Evolutionary conservation across 2,329 filamentous ascomycete genomes (phyloP), one percentile per base, ranked within the genome.

Genomic region (Microdochium paspali): DNA sequence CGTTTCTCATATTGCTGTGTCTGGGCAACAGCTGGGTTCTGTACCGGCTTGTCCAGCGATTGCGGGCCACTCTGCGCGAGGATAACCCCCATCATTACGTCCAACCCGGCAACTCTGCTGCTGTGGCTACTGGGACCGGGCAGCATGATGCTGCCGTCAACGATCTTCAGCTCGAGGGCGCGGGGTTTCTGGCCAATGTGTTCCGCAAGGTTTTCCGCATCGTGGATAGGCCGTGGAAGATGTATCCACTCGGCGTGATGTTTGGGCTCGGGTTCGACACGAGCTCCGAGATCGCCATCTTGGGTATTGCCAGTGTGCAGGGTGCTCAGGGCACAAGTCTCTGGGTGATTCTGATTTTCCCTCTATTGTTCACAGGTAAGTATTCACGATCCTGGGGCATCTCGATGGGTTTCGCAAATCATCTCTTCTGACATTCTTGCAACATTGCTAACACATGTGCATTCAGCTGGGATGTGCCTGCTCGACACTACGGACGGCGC

Each of bases 251-350:
- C 0, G 91, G 91, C 0, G 75, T 97, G 0, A 70, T 97, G 4
- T 97, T 91, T 58, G 93, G 91, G 0, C 73, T 97, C 0, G 93
- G 91, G 0, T 97, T 98, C 62, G 93, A 97, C 62, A 97, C 93
- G 0, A 94, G 87, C 35, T 95, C 88, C 7, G 91, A 98, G 64
- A 87, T 97, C 58, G 91, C 93, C 0, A 76, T 98, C 7, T 68
- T 98, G 1, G 93, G 91, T 0, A 95, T 97, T 53, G 86, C 88
- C 0, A 90, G 86, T 25, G 82, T 98, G 2, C 86, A 96, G 58
- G 90, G 86, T 0, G 82, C 89, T 0, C 76, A 85, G 51, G 91
- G 91, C 1, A 96, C 90, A 0, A 88, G 83, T 26, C 84, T 97
- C 50, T 98, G 93, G 93, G 70, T 96, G 13, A 97, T 97, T 50